Conservation (phyloP, 139 green algal species). For the Chlamydomonas incerta region DNA sequence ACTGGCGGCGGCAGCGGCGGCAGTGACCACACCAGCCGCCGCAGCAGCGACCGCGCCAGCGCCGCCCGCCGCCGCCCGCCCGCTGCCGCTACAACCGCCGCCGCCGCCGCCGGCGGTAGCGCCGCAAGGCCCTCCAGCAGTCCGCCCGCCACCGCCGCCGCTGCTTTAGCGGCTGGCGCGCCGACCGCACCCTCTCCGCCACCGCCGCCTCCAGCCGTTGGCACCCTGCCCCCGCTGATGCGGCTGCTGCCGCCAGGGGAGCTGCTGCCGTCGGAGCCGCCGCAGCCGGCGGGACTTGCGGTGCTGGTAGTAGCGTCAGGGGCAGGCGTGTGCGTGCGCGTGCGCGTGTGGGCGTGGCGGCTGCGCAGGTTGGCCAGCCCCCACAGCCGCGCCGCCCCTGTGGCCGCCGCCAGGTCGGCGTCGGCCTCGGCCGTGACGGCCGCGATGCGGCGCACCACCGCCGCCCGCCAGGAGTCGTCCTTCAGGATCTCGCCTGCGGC, state of each 20-base stretch:
- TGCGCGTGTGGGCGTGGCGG: too few species aligned
- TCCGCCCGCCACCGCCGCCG: neutral
- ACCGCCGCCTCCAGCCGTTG: too few species aligned
- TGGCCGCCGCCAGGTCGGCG: neutral
- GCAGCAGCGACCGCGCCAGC: constrained; percentile 15
- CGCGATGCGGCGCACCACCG: constrained; percentile 15
- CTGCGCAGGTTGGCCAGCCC: too few species aligned
- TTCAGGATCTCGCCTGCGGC: constrained; percentile 35
- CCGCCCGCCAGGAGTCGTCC: neutral
- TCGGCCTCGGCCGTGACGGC: constrained; percentile 11
- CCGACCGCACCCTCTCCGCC: neutral
- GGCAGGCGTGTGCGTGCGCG: too few species aligned
- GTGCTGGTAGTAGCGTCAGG: too few species aligned
- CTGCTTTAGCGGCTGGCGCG: neutral
- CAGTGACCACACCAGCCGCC: neutral
- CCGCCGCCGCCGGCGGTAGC: neutral
- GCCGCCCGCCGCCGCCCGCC: neutral
- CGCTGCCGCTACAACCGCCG: neutral
- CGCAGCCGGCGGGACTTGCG: too few species aligned
- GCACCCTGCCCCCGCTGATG: too few species aligned
- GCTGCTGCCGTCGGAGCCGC: too few species aligned
- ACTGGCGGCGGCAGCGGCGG: constrained; percentile 29
- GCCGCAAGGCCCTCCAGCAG: neutral
- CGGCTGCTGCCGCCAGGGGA: too few species aligned
- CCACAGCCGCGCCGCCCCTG: too few species aligned